Percentiles rank a stretch among this genome's conserved stretches.
These are phyloP conservation scores for Suhomyces choctaworum DNA, from an alignment of 1,139 yeast species.

Conservation along the genomic window DNA sequence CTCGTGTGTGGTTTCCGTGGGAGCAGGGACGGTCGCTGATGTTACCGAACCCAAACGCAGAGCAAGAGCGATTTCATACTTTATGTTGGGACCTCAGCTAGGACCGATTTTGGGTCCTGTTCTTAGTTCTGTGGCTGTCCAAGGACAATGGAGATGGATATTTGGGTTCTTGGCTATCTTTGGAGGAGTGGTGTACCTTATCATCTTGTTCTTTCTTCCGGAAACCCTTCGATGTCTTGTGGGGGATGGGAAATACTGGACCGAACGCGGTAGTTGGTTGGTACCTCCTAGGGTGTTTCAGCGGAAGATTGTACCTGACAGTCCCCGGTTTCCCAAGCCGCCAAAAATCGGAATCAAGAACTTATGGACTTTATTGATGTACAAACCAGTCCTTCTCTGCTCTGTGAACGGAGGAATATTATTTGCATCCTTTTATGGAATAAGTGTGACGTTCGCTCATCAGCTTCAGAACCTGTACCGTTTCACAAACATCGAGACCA, in stretches of 20 bases:
- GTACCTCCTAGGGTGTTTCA: conserved; percentile 33
- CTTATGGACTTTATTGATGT: conserved; percentile 39
- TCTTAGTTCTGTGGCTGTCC: conserved; percentile 39
- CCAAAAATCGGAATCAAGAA: conserved; percentile 46
- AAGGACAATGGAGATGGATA: conserved; percentile 54
- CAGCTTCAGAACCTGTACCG: conserved; percentile 39
- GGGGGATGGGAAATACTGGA: conserved; percentile 47
- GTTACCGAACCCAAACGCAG: conserved; percentile 47
- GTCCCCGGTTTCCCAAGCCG: conserved; percentile 42
- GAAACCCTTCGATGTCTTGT: conserved; percentile 58
- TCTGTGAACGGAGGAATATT: conserved; percentile 52
- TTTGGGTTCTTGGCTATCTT: conserved; percentile 54
- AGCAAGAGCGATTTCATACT: conserved; percentile 52
- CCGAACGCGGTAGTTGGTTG: conserved; percentile 20
- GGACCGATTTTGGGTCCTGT: conserved; percentile 61
- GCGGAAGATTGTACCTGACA: conserved; percentile 24
- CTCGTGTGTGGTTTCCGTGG: conserved; percentile 54
- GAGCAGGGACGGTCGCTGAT: conserved; percentile 59
- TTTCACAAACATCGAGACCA: conserved; percentile 36
- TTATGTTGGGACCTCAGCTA: conserved; percentile 61
- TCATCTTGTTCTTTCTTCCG: conserved; percentile 48
- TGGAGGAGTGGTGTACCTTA: conserved; percentile 38
- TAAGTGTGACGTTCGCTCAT: conserved; percentile 52
- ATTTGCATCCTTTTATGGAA: conserved; percentile 57
- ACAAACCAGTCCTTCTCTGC: conserved; percentile 48